Base-by-base conservation (phyloP, 257 asterid species). In the Nicotiana benthamiana region DNA sequence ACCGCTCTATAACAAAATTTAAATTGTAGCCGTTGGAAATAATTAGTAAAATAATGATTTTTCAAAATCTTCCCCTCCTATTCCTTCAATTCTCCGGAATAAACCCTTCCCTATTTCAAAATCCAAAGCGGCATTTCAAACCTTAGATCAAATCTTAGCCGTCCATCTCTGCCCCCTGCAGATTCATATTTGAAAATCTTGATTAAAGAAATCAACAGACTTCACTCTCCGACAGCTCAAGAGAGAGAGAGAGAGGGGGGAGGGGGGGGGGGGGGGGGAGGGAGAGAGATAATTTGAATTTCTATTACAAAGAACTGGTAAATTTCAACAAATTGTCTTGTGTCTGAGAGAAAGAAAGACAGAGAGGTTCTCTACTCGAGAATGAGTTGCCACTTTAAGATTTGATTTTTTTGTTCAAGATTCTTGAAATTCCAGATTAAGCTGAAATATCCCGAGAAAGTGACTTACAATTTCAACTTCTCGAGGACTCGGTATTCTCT, bases 401-500 rank as follows among this genome's bases (percentile, higher is more conserved):
- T 74, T 74, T 74, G 78, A 72, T 8, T 30, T 48, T 57, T 75
- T 12, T 77, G 2, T 43, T 70, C 80, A 68, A 77, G 51, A 81
- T 60, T 61, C 76, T 70, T 67, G 75, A 84, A 40, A 24, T 75
- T 72, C 51, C 52, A 54, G 75, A 64, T 51, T 81, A n/a, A 72
- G 61, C 78, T 24, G 36, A 26, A 62, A 59, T 20, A 59, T 9
- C 9, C 20, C 77, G 40, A 70, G 13, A 70, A 70, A 78, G 83
- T 53, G 81, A 84, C 57, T 48, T 83, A 83, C 86, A 77, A 88
- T 91, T 88, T 89, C 96, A 83, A 83, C 83, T 75, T 81, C 75
- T 84, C 89, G 88, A 17, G 92, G 91, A 28, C 65, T 84, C 28
- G 89, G 97, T 72, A 78, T 85, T 86, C 88, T 92, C 81, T 88